These are phyloP conservation scores for Trichoderma sp. DNA, from an alignment of 2,329 filamentous ascomycete genomes.

Conservation along the genomic window DNA sequence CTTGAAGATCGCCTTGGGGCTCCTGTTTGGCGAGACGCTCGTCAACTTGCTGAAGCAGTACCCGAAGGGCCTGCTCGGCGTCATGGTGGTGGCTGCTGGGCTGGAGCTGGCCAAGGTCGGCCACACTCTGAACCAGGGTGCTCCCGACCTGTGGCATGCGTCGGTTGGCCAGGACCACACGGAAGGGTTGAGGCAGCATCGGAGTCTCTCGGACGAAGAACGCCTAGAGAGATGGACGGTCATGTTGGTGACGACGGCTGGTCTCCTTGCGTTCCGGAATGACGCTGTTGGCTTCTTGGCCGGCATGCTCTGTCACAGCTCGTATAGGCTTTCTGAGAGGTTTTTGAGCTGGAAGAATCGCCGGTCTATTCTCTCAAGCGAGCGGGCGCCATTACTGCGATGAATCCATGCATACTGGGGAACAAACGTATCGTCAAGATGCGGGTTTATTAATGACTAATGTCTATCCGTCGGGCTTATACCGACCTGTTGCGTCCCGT, in stretches of 20 bases:
- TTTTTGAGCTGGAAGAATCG: slow-evolving; percentile 44
- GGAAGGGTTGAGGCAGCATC: slow-evolving; percentile 47
- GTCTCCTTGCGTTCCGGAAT: slow-evolving; percentile 83
- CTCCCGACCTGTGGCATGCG: slow-evolving; percentile 62
- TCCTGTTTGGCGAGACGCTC: slow-evolving; percentile 75
- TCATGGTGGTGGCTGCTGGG: slow-evolving; percentile 89
- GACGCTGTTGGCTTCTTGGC: slow-evolving; percentile 85
- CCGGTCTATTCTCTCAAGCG: slow-evolving; percentile 32
- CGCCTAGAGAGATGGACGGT: slow-evolving; percentile 78
- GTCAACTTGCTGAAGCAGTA: slow-evolving; percentile 70
- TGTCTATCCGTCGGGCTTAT: slow-evolving; percentile 3
- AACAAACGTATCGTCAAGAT: background rate
- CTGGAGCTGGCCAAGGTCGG: slow-evolving; percentile 85
- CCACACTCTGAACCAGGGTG: slow-evolving; percentile 76
- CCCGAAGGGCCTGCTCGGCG: slow-evolving; percentile 74
- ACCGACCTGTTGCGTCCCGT: background rate
- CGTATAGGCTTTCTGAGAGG: slow-evolving; percentile 56
- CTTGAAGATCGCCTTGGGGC: slow-evolving; percentile 73
- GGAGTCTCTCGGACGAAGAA: slow-evolving; percentile 66
- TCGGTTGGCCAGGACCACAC: slow-evolving; percentile 43
- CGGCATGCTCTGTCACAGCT: slow-evolving; percentile 77
- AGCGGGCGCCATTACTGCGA: slow-evolving; percentile 39
- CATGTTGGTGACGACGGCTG: slow-evolving; percentile 85
- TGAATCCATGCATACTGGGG: slow-evolving; percentile 9
- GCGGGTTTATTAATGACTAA: slow-evolving; percentile 2